Evolutionary conservation across 768 basidiomycete genomes (phyloP).

Genomic region (Collybia sp.): DNA sequence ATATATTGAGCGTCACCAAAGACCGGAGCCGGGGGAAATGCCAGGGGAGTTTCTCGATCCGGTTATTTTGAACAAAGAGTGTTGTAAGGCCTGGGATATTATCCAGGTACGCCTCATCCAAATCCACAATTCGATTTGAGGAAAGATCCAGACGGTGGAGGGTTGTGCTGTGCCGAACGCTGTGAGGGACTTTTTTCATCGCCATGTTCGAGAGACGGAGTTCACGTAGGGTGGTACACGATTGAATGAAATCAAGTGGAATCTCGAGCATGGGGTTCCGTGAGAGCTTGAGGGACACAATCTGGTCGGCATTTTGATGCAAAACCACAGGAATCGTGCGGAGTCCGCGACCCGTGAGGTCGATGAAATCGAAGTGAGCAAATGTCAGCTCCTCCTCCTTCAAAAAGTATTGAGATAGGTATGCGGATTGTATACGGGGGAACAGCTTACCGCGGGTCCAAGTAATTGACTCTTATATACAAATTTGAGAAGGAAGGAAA

Average conservation of each 20-base stretch:
- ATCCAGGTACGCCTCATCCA: constrained; percentile 83
- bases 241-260: constrained; percentile 93
- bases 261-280: constrained; percentile 96
- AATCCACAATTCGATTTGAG: constrained; percentile 84
- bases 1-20: constrained; percentile 83
- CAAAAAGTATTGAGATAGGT: not conserved
- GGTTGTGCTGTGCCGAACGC: constrained; percentile 68
- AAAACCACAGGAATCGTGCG: constrained; percentile 86
- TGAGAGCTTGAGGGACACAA: constrained; percentile 83
- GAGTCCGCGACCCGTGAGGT: constrained; percentile 75
- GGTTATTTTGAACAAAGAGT: constrained; percentile 86
- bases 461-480: constrained; percentile 80
- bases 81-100: constrained; percentile 63
- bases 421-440: constrained; percentile 1
- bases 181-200: constrained; percentile 88
- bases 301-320: constrained; percentile 78
- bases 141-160: constrained; percentile 84
- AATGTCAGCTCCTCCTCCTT: constrained; percentile 74
- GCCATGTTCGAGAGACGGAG: constrained; percentile 88
- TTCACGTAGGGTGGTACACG: constrained; percentile 78
- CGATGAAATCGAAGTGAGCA: constrained; percentile 72
- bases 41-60: constrained; percentile 81
- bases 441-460: constrained; percentile 49
- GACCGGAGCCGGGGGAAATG: constrained; percentile 73
- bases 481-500: constrained; percentile 85